Conservation (phyloP, 208 protist species). For the Strigomonas galati region DNA sequence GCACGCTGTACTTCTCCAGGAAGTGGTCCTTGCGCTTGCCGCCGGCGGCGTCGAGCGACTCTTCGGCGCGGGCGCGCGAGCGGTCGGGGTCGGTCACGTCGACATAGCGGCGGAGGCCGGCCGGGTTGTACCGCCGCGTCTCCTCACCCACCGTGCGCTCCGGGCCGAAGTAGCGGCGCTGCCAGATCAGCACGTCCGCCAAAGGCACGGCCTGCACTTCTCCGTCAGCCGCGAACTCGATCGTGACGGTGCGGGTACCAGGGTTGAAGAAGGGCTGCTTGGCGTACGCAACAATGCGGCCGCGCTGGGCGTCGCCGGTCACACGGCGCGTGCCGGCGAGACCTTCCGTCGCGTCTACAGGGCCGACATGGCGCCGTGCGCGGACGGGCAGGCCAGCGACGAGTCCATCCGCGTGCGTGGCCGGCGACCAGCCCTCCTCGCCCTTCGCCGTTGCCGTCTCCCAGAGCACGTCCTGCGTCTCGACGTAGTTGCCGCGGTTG, state of each 20-base stretch:
- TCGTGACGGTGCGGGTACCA: conserved; percentile 68
- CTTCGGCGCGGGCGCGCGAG: conserved; percentile 11
- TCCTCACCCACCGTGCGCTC: conserved; percentile 81
- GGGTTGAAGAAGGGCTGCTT: conserved; percentile 87
- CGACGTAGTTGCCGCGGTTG: conserved; percentile 88
- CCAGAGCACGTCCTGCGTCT: conserved; percentile 87
- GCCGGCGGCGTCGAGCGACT: background rate
- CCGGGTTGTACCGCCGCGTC: conserved; percentile 62
- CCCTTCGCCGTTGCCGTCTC: conserved; percentile 63
- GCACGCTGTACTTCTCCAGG: conserved; percentile 80
- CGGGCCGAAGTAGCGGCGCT: conserved; percentile 75
- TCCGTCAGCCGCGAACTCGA: conserved; percentile 65
- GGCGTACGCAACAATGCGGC: conserved; percentile 57
- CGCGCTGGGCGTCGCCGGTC: conserved; percentile 65
- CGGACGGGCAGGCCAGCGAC: conserved; percentile 62
- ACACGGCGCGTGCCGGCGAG: conserved; percentile 12
- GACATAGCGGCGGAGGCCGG: conserved; percentile 67
- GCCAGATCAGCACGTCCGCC: conserved; percentile 79
- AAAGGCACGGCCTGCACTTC: conserved; percentile 59
- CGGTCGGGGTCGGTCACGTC: conserved; percentile 79
- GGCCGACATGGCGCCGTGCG: conserved; percentile 48
- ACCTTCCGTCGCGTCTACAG: background rate
- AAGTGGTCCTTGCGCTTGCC: conserved; percentile 57
- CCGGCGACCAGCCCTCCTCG: conserved; percentile 84
- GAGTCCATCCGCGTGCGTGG: conserved; percentile 81